Percentiles rank a stretch among this genome's conserved stretches.
Evolutionary conservation across 345 rosid genomes (phyloP).

Genomic region (Gossypium stocksii): DNA sequence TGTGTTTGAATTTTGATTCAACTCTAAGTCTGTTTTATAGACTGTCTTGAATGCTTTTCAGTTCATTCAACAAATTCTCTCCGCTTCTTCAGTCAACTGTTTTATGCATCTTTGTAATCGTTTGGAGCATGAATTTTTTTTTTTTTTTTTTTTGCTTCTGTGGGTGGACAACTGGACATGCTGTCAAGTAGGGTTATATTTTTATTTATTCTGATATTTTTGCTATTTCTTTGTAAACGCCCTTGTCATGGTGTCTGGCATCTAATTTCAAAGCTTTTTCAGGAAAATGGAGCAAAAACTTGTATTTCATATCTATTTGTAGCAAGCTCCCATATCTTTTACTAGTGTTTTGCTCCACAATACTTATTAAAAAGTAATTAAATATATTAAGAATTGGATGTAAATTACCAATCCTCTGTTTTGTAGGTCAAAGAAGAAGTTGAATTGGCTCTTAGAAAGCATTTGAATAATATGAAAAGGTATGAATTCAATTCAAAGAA

Average conservation of each 20-base stretch:
- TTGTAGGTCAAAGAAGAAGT: slow-evolving; percentile 94
- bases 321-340: not conserved
- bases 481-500: slow-evolving; percentile 24
- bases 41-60: not conserved
- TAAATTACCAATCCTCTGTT: slow-evolving; percentile 1
- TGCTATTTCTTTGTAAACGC: not conserved
- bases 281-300: not conserved
- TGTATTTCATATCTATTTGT: not conserved
- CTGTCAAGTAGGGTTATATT: not conserved
- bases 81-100: not conserved
- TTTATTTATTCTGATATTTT: not conserved
- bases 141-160: too few relatives aligned
- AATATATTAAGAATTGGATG: not conserved
- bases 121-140: too few relatives aligned
- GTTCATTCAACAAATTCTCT: not conserved
- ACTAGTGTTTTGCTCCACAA: not conserved
- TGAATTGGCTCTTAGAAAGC: slow-evolving; percentile 75
- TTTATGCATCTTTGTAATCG: not conserved
- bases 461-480: slow-evolving; percentile 62
- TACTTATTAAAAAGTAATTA: not conserved
- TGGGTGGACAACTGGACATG: not conserved
- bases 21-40: not conserved
- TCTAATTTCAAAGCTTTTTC: not conserved
- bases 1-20: too few relatives aligned
- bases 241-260: too few relatives aligned